These are phyloP conservation scores for Platanthera guangdongensis DNA, from an alignment of 106 monocot genomes.

Conservation along the genomic window DNA sequence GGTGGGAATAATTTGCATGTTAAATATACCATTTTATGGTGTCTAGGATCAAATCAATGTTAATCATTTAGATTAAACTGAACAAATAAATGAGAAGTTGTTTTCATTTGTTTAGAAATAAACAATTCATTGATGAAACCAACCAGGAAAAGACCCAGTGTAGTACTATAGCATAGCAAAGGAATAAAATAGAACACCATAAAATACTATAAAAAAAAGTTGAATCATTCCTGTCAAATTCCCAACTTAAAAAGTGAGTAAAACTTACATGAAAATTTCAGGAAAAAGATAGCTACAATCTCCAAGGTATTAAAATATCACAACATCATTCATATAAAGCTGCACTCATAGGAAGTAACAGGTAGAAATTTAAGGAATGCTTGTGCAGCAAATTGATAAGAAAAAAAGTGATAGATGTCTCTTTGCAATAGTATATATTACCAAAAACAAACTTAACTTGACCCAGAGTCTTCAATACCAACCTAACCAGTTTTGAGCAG, in stretches of 20 bases:
- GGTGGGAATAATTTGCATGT: no score
- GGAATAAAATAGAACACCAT: not conserved
- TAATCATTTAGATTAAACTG: not conserved
- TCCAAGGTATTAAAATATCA: constrained; percentile 10
- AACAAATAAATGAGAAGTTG: not conserved
- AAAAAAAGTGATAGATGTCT: not conserved
- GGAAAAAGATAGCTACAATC: constrained; percentile 4
- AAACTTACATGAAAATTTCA: constrained; percentile 8
- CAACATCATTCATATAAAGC: constrained; percentile 7
- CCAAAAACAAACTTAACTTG: constrained; percentile 8
- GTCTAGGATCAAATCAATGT: not conserved
- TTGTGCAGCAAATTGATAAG: constrained; percentile 5
- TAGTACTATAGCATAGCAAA: not conserved
- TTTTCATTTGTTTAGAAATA: not conserved
- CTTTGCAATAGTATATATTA: constrained; percentile 9
- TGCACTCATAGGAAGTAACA: constrained; percentile 12
- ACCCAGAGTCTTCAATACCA: not conserved
- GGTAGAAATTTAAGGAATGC: not conserved
- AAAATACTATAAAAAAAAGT: not conserved
- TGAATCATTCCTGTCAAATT: not conserved
- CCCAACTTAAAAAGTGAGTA: not conserved
- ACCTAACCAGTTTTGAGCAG: not conserved
- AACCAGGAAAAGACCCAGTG: not conserved
- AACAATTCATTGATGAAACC: not conserved
- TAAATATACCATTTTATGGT: not conserved